Base-by-base conservation (phyloP, 306 rosid species). In the Prunus fruticosa region DNA sequence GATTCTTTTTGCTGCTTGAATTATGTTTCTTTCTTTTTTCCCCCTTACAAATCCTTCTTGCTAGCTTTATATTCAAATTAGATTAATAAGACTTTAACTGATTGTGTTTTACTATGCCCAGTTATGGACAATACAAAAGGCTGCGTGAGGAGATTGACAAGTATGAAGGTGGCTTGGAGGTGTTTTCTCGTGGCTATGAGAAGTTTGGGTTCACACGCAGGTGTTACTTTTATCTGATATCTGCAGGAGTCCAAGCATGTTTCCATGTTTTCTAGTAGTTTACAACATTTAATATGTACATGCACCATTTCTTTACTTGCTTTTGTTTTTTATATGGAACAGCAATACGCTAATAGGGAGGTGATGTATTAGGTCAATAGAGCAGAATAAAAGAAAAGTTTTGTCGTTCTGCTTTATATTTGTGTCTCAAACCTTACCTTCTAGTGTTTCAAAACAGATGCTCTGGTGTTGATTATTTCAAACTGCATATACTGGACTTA, bases 101-200 rank as follows among this genome's bases (percentile, higher is more conserved):
- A 46, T 68, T 82, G 49, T 53, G 62, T 84, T 6, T 81, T 75
- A 70, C 22, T 71, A 46, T 81, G 32, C 63, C 56, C 89, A 96
- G 99, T 67, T 96, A 83, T 82, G 88, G 68, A 77, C 91, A 86
- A 64, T 96, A 96, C 87, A 88, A 78, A 87, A 91, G 75, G 80
- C 22, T 91, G 67, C 96, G 89, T 65, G 88, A 54, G 68, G 93
- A 87, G 81, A 96, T 96, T 84, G 87, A 91, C 89, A 90, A 88
- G 82, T 50, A 81, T 75, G 99, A 96, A 89, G 98, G 99, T 74
- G 98, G 98, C 75, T 80, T 96, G 79, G 99, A 96, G 85, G 83
- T 82, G 67, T 96, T 96, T 85, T 96, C 99, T 68, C 96, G 98
- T 73, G 98, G 97, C 80, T 96, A 93, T 75, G 98, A 96, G 86